A percentile compares a stretch with the other conserved stretches of the same genome.
Evolutionary conservation across 371 early-diverging fungal genomes (phyloP).

Genomic region (Apophysomyces trapeziformis): DNA sequence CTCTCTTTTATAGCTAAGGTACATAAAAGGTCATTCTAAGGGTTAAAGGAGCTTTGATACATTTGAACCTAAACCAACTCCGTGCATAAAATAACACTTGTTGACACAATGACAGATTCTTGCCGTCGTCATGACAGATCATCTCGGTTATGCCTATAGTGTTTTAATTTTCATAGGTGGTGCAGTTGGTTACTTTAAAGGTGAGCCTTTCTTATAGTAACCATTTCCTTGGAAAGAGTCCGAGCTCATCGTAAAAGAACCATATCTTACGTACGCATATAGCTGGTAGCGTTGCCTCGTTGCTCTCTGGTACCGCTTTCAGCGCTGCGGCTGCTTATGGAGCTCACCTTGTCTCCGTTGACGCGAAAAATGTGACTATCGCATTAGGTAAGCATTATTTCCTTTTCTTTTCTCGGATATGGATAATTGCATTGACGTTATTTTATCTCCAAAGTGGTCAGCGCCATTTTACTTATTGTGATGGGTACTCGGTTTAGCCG

Average conservation of each 20-base stretch:
- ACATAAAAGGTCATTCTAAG: no score
- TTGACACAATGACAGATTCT: not conserved
- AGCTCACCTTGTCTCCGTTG: slow-evolving; percentile 47
- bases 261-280: not conserved
- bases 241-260: no score
- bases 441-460: slow-evolving; percentile 27
- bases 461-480: slow-evolving; percentile 48
- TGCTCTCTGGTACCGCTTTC: slow-evolving; percentile 48
- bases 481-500: slow-evolving; percentile 63
- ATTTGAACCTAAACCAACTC: no score
- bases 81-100: no score
- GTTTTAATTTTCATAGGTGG: slow-evolving; percentile 44
- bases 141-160: slow-evolving; percentile 49
- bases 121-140: slow-evolving; percentile 37
- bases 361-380: slow-evolving; percentile 49
- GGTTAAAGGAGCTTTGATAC: no score
- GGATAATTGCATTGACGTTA: no score
- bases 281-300: slow-evolving; percentile 54
- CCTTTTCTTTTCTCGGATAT: no score
- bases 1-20: no score
- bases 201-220: slow-evolving; percentile 16
- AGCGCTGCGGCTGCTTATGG: slow-evolving; percentile 42
- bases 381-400: slow-evolving; percentile 40
- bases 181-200: slow-evolving; percentile 51
- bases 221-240: no score